A percentile compares a stretch with the other conserved stretches of the same genome.
These are phyloP conservation scores for Alternaria sp. DNA, from an alignment of 2,329 filamentous ascomycete genomes.

Conservation along the genomic window DNA sequence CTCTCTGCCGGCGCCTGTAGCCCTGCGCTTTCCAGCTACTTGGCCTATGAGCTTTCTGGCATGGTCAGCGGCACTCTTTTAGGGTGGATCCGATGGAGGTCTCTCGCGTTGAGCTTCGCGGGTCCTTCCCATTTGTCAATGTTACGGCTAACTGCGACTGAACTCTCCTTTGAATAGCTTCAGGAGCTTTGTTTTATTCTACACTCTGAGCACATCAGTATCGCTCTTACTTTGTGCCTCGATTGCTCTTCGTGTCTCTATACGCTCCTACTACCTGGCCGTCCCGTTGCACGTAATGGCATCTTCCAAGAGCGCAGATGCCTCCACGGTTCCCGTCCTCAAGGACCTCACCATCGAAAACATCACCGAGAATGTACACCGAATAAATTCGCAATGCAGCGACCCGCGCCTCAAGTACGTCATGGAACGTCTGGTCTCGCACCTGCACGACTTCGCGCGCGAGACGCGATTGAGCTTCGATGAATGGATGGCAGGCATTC, in stretches of 20 bases:
- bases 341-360: slow-evolving; percentile 80
- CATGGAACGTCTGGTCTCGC: slow-evolving; percentile 75
- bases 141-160: slow-evolving; percentile 3
- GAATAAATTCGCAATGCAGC: slow-evolving; percentile 75
- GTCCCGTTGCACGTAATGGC: slow-evolving; percentile 7
- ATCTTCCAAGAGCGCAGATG: slow-evolving; percentile 2
- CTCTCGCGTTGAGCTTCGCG: slow-evolving; percentile 11
- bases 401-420: slow-evolving; percentile 74
- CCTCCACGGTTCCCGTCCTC: slow-evolving; percentile 22
- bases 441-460: slow-evolving; percentile 82
- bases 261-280: background rate
- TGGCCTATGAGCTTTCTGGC: slow-evolving; percentile 14
- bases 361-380: slow-evolving; percentile 78
- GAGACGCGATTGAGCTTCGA: slow-evolving; percentile 78
- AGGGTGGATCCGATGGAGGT: background rate
- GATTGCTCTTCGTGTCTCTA: background rate
- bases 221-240: background rate
- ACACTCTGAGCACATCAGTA: background rate
- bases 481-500: slow-evolving; percentile 79
- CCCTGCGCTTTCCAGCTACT: background rate
- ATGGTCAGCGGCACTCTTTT: slow-evolving; percentile 12
- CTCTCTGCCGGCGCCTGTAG: slow-evolving; percentile 13
- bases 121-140: slow-evolving; percentile 6
- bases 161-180: background rate
- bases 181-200: background rate